Percentiles rank a stretch among this genome's conserved stretches.
Conservation (phyloP, 371 early-diverging fungal genomes). For the Smittium mucronatum region DNA sequence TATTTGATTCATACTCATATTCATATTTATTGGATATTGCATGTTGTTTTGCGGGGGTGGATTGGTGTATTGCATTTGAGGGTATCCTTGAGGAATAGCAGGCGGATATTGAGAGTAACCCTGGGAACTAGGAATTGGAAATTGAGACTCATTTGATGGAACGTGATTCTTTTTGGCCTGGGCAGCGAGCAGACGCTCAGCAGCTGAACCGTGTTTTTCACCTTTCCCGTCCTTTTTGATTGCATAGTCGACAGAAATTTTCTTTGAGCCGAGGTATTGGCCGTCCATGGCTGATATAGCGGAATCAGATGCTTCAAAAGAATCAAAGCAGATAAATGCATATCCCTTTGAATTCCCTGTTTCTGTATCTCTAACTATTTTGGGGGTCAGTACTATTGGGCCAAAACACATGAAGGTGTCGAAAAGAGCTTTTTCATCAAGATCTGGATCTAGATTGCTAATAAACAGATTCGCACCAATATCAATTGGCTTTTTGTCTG, state of each 20-base stretch:
- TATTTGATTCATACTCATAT: no score
- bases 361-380: slow-evolving; percentile 79
- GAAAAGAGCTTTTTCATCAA: slow-evolving; percentile 87
- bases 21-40: no score
- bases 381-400: slow-evolving; percentile 70
- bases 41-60: no score
- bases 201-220: slow-evolving; percentile 92
- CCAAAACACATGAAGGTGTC: slow-evolving; percentile 96
- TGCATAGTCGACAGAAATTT: slow-evolving; percentile 82
- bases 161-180: slow-evolving; percentile 55
- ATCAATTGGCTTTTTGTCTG: slow-evolving; percentile 76
- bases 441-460: slow-evolving; percentile 86
- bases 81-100: neutral
- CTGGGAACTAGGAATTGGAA: no score
- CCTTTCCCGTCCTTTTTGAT: slow-evolving; percentile 97
- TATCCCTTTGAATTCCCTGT: slow-evolving; percentile 81
- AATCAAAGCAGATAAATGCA: slow-evolving; percentile 87
- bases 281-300: slow-evolving; percentile 97
- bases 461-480: slow-evolving; percentile 95
- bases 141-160: neutral
- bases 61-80: neutral
- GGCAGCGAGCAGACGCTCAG: slow-evolving; percentile 88
- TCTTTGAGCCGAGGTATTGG: slow-evolving; percentile 86
- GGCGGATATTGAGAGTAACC: no score
- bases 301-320: slow-evolving; percentile 89